Percentiles rank a stretch among this genome's conserved stretches.
Conservation (phyloP, 1,284 basidiomycete genomes). For the Moesziomyces sp. region DNA sequence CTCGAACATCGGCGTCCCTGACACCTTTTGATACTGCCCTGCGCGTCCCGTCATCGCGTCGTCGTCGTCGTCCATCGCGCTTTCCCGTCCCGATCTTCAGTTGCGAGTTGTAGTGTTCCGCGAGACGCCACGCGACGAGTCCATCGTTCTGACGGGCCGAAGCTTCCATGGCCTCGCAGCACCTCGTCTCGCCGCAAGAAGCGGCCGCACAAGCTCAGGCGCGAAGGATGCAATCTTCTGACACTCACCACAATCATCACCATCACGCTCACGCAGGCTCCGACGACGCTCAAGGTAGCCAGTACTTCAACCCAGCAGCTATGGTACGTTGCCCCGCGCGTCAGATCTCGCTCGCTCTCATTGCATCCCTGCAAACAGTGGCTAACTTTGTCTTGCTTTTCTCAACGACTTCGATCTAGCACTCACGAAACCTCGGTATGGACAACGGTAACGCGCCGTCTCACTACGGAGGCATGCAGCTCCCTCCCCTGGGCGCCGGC, state of each 20-base stretch:
- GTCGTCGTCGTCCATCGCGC: conserved; percentile 1
- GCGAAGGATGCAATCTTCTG: conserved; percentile 51
- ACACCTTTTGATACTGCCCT: conserved; percentile 2
- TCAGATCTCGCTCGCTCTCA: neutral
- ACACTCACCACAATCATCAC: conserved; percentile 49
- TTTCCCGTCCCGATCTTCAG: conserved; percentile 1
- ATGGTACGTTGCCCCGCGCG: conserved; percentile 30
- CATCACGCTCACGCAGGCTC: conserved; percentile 38
- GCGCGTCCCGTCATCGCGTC: neutral
- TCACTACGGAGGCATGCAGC: conserved; percentile 54
- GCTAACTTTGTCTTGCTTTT: conserved; percentile 4
- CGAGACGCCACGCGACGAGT: conserved; percentile 34
- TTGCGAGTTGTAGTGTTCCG: conserved; percentile 37
- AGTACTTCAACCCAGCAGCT: conserved; percentile 52
- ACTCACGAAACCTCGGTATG: conserved; percentile 49
- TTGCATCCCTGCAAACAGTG: too few relatives aligned
- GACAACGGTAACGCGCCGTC: conserved; percentile 35
- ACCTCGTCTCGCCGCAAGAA: conserved; percentile 55
- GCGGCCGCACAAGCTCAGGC: conserved; percentile 55
- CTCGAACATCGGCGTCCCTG: conserved; percentile 16
- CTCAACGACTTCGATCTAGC: neutral
- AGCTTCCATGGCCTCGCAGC: conserved; percentile 50
- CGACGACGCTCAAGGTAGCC: conserved; percentile 44
- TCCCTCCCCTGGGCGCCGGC: conserved; percentile 48
- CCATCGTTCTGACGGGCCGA: conserved; percentile 32